Evolutionary conservation across 176 grass and related monocot species (phyloP), one percentile per base, ranked within the genome.

Genomic region (Urochloa ruziziensis): DNA sequence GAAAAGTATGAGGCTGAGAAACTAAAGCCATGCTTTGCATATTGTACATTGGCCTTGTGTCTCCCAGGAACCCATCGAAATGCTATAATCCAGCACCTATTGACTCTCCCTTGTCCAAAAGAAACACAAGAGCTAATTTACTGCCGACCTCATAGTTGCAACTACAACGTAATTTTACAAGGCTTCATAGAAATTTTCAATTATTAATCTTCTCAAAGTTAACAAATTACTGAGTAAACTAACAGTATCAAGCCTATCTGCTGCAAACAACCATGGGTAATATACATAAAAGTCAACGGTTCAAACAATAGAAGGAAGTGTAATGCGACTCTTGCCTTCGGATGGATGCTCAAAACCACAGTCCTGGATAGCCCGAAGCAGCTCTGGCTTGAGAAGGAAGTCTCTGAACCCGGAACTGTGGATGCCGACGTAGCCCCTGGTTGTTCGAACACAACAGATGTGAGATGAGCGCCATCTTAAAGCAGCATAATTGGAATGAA

Each of bases 391-490:
- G 83, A 99, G 92, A 27, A 96, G 85, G 86, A 99, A 99, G 75
- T 99, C 97, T 87, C 97, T 92, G 86, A 99, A 96, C 0, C 97
- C 93, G 7, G 97, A 99, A 74, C 97, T 99, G 91, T 99, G 97
- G 85, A 99, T 99, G 27, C 97, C 97, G 17, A 99, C 97, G 67
- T 99, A 99, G 4, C 97, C 97, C 84, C 95, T 98, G 89, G 10
- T 59, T 16, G 46, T 23, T 43, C 3, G 4, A 79, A 14, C 17
- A 19, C 47, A 59, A 65, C 29, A 82, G 14, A 33, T 68, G 40
- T 54, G 12, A 83, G 71, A 63, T 33, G 51, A 52, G 83, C 21
- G 18, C 10, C 29, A 59, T 25, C 75, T 35, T 3, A 58, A 12
- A 27, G 62, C 28, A 13, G 17, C 5, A 43, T 10, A 81, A 33